Conservation (phyloP, 805 yeast genomes). For the Candida stauntonica region DNA sequence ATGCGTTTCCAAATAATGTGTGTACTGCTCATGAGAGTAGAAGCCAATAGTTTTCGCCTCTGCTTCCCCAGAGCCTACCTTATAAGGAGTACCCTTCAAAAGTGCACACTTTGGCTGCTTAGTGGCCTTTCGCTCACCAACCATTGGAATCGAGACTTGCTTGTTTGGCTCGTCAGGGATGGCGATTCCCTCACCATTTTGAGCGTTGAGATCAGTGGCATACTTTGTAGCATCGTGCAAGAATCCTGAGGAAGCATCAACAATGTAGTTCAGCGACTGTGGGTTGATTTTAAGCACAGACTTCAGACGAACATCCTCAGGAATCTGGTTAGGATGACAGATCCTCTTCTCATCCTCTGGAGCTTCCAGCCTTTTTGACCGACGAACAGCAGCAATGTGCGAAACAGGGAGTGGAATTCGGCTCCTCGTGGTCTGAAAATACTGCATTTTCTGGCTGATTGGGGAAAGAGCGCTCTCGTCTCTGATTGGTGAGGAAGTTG, state of each 20-base stretch:
- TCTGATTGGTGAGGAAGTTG: not conserved
- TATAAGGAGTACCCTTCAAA: conserved; percentile 16
- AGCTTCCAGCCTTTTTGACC: conserved; percentile 20
- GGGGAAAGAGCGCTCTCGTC: conserved; percentile 11
- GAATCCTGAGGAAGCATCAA: conserved; percentile 58
- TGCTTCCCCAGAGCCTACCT: not conserved
- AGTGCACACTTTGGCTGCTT: conserved; percentile 18
- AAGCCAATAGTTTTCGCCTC: conserved; percentile 18
- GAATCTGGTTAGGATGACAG: conserved; percentile 20
- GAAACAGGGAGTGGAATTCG: conserved; percentile 20
- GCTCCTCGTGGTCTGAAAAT: conserved; percentile 13
- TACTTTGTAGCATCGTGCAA: conserved; percentile 61
- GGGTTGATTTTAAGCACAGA: conserved; percentile 15
- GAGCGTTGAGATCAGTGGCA: conserved; percentile 64
- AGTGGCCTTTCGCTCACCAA: conserved; percentile 14
- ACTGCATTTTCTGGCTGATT: conserved; percentile 8
- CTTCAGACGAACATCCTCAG: conserved; percentile 4
- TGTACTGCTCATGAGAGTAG: conserved; percentile 20
- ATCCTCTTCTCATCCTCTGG: conserved; percentile 2
- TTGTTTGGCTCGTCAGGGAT: conserved; percentile 55
- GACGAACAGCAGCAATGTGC: conserved; percentile 13
- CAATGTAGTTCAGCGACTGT: conserved; percentile 39
- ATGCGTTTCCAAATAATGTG: conserved; percentile 11
- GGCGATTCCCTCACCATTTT: conserved; percentile 58
- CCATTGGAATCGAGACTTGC: conserved; percentile 51